Base-by-base conservation (phyloP, 2,329 filamentous ascomycete genomes). In the Monascus ruber region DNA sequence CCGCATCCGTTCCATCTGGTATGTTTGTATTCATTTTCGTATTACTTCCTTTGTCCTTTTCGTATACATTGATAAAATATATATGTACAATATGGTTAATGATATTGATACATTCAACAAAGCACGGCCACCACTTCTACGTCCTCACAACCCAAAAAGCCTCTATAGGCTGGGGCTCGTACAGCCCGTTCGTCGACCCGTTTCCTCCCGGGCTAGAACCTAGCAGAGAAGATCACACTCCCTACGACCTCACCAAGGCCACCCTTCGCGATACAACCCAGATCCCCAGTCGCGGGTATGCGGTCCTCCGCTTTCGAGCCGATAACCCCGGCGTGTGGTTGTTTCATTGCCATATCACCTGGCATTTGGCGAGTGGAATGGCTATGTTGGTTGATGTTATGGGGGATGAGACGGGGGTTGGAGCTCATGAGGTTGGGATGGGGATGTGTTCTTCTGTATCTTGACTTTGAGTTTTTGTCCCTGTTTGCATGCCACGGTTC, bases 181-280 rank as follows among this genome's bases (percentile, higher is more conserved):
- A 60, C 38, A 62, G 64, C 35, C 63, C 62, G 0, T 59, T 56
- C 41, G 26, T 41, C 24, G 48, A 52, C 33, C n/a, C 45, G 7
- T 34, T 31, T 25, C 53, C 51, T 6, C 51, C 52, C 1, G 53
- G 46, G n/a, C 35, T 47, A 10, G 52, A 59, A 31, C 44, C 4
- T 62, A 60, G 29, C 62, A 58, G 5, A 7, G 34, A n/a, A 6
- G 39, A 35, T 6, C 34, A n/a, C 5, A 71, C 56, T 41, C 41
- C 42, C 1, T 59, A 59, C 27, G 42, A 60, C 31, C 43, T 54
- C 9, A 47, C 52, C 8, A 47, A 41, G 4, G 56, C 55, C 2
- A 73, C 70, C 62, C 61, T 71, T 2, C 60, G 74, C 34, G 75
- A 78, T 45, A 73, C 68, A 0, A 53, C 77, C 7, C 66, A 74